Evolutionary conservation across 148 eudicot genomes (phyloP), one percentile per base, ranked within the genome.

Genomic region (Suaeda aralocaspica): DNA sequence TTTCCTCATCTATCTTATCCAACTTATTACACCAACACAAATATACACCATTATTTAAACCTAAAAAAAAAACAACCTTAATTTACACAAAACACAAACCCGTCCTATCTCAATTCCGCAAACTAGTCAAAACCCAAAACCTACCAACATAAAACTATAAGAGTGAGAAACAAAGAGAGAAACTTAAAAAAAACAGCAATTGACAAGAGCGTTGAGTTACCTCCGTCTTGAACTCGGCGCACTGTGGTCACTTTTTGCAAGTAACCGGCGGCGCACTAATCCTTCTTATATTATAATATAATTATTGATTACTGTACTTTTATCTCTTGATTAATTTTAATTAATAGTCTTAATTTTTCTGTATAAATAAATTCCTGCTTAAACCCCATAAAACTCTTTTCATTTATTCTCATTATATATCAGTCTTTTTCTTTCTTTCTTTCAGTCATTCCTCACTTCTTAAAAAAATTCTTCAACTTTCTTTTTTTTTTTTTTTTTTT

Each of bases 221-320:
- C 42, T 36, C 39, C 50, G 67, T 42, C 78, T 64, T 33, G 69
- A 42, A 64, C 69, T 69, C 58, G 39, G 64, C 58, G 67, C 26
- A n/a, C n/a, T n/a, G n/a, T n/a, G n/a, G n/a, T n/a, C n/a, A 18
- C 48, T 60, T 69, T 62, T 68, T 29, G 69, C 22, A 24, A 65
- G 33, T 66, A 69, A 63, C 65, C 74, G 78, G 64, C 78, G 78
- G 73, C 78, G 73, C 57, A n/a, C 25, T n/a, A 8, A 52, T n/a
- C 18, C 9, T 8, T 10, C 15, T 60, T 33, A 18, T 49, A 46
- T 46, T 45, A 4, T 8, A 45, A 45, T 45, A 4, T 39, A 9
- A 39, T 5, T 39, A 45, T 45, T 45, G 11, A 8, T 51, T 51
- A 19, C 4, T 61, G 19, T 19, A 18, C 2, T 36, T 30, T 59